Evolutionary conservation across 2,329 filamentous ascomycete genomes (phyloP), one percentile per base, ranked within the genome.

Genomic region (Fusarium sp.): DNA sequence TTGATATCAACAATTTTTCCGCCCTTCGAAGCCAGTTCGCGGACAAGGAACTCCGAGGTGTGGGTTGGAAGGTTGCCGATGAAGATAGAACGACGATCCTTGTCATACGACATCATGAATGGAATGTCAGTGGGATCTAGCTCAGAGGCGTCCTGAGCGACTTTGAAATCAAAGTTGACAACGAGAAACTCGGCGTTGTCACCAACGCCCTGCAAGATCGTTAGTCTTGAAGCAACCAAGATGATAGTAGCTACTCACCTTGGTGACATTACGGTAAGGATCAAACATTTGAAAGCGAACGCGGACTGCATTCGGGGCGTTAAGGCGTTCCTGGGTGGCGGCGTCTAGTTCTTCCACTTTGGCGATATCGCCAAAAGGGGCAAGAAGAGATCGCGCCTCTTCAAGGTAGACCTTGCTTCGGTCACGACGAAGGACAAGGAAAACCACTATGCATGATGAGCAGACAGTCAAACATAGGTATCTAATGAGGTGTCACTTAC

Each of bases 221-320:
- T 70, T 14, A 60, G 40, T 9, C 1, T 11, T n/a, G 38, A 29
- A 10, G 27, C 5, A 20, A 4, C 10, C 1, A 38, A 5, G 6
- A 4, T 4, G 31, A 18, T 20, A 3, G 20, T 20, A 37, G 14
- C 18, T n/a, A 42, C 87, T 82, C 81, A 89, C 88, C 29, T 81
- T 76, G 34, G 85, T 80, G 6, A 89, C 84, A 66, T 89, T 85
- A 24, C 89, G 84, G 27, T 80, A 82, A 5, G 85, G 81, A 67
- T 90, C 87, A 59, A 88, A 91, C 71, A 83, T 83, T 45, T 83
- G 80, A 69, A 87, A 91, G 29, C 86, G 83, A 34, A 89, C 84
- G 6, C 89, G 72, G 2, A 89, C 82, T 3, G 84, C 31, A 13
- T 34, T 34, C 31, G 4, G 31, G 31, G 11, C 11, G 10, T 13